These are phyloP conservation scores for Detonula confervacea DNA, from an alignment of 352 stramenopile genomes.

Conservation along the genomic window DNA sequence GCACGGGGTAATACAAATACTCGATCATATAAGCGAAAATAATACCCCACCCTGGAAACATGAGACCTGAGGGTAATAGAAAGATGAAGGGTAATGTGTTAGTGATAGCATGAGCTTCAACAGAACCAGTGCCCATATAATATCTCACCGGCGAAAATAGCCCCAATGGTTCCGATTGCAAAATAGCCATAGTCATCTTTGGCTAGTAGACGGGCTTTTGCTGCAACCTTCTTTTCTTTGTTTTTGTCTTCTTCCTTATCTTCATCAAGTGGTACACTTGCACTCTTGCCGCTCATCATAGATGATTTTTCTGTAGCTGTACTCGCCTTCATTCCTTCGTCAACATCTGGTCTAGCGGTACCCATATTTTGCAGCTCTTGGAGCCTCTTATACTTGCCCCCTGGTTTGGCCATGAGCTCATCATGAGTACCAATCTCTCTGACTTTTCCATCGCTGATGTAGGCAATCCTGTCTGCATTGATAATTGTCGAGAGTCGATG, in stretches of 20 bases:
- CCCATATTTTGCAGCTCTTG: conserved; percentile 47
- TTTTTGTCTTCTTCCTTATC: not conserved
- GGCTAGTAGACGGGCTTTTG: too few relatives aligned
- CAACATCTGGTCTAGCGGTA: not conserved
- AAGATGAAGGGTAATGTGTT: too few relatives aligned
- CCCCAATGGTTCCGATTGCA: not conserved
- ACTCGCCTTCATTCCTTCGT: not conserved
- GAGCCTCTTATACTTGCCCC: conserved; percentile 50
- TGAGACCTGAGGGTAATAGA: conserved; percentile 64
- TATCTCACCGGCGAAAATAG: too few relatives aligned
- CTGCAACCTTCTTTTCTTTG: not conserved
- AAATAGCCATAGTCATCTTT: not conserved
- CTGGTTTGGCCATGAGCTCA: conserved; percentile 55
- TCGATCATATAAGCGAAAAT: conserved; percentile 67
- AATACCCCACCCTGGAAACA: conserved; percentile 73
- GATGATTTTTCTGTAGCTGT: too few relatives aligned
- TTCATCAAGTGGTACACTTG: not conserved
- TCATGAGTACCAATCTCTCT: conserved; percentile 87
- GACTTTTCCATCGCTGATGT: conserved; percentile 85
- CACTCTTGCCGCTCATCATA: not conserved
- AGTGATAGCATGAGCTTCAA: too few relatives aligned
- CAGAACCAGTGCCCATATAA: too few relatives aligned
- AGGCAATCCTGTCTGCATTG: conserved; percentile 88
- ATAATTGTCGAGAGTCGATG: conserved; percentile 90
- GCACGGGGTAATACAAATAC: conserved; percentile 57